A percentile compares a stretch with the other conserved stretches of the same genome.
These are phyloP conservation scores for Aspergillus caelatus DNA, from an alignment of 2,329 filamentous ascomycete species.

Conservation along the genomic window DNA sequence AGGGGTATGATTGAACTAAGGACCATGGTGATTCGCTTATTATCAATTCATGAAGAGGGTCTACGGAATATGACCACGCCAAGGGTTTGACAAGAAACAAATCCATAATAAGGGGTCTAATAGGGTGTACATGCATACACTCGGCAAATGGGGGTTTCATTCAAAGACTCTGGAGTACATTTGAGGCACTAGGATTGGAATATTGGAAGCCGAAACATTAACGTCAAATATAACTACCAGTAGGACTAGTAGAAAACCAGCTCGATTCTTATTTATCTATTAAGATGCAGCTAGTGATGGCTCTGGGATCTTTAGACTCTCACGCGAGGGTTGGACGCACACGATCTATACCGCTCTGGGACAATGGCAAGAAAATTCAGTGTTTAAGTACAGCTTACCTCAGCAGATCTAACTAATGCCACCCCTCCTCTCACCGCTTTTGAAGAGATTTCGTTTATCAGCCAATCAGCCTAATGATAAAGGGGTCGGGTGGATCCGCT, in stretches of 20 bases:
- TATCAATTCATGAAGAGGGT: too few relatives aligned
- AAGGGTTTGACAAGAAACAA: too few relatives aligned
- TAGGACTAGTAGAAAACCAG: background rate
- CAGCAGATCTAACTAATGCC: constrained; percentile 4
- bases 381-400: constrained; percentile 13
- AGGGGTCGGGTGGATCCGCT: constrained; percentile 18
- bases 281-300: background rate
- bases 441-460: constrained; percentile 30
- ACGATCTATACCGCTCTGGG: background rate
- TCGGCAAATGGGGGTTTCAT: too few relatives aligned
- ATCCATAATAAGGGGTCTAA: too few relatives aligned
- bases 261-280: background rate
- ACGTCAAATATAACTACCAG: too few relatives aligned
- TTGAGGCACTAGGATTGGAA: too few relatives aligned
- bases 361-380: background rate
- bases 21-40: too few relatives aligned
- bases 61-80: too few relatives aligned
- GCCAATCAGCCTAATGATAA: constrained; percentile 25
- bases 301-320: too few relatives aligned
- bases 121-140: too few relatives aligned
- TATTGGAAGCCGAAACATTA: too few relatives aligned
- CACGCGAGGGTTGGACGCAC: background rate
- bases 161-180: too few relatives aligned
- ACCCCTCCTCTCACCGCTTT: constrained; percentile 28
- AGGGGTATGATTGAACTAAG: background rate